Percentiles rank a stretch among this genome's conserved stretches.
Evolutionary conservation across 2,329 filamentous ascomycete genomes (phyloP).

Genomic region (Pestalotiopsis fici): DNA sequence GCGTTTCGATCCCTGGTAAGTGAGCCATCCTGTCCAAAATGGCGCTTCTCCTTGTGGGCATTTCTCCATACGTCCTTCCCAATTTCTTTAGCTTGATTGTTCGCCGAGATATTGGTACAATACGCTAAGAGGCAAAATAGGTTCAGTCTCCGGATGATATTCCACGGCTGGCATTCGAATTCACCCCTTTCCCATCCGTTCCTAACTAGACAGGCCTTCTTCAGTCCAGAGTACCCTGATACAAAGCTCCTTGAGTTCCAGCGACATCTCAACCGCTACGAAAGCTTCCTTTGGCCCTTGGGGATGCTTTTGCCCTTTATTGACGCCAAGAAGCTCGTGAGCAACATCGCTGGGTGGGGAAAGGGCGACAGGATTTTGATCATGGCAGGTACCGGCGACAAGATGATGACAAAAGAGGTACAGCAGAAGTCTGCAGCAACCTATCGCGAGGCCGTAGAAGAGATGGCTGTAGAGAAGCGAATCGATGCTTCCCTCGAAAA

Average conservation of each 20-base stretch:
- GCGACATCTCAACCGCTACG: conserved; percentile 44
- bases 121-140: background rate
- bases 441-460: conserved; percentile 34
- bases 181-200: conserved; percentile 52
- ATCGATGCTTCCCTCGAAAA: conserved; percentile 22
- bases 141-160: conserved; percentile 45
- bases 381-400: conserved; percentile 40
- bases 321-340: conserved; percentile 38
- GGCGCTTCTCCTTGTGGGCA: too few relatives aligned
- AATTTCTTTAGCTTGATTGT: background rate
- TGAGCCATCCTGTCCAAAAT: background rate
- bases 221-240: conserved; percentile 43
- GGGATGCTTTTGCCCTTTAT: conserved; percentile 48
- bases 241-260: conserved; percentile 42
- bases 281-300: conserved; percentile 53
- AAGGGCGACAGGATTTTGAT: conserved; percentile 34
- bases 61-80: too few relatives aligned
- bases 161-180: conserved; percentile 49
- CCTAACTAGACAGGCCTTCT: conserved; percentile 52
- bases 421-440: conserved; percentile 38
- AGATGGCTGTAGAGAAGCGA: conserved; percentile 29
- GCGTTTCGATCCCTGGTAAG: conserved; percentile 41
- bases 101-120: background rate
- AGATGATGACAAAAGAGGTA: conserved; percentile 37
- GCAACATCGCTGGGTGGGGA: conserved; percentile 31